Base-by-base conservation (phyloP, 2,329 filamentous ascomycete species). In the Fusarium cyanostomum region DNA sequence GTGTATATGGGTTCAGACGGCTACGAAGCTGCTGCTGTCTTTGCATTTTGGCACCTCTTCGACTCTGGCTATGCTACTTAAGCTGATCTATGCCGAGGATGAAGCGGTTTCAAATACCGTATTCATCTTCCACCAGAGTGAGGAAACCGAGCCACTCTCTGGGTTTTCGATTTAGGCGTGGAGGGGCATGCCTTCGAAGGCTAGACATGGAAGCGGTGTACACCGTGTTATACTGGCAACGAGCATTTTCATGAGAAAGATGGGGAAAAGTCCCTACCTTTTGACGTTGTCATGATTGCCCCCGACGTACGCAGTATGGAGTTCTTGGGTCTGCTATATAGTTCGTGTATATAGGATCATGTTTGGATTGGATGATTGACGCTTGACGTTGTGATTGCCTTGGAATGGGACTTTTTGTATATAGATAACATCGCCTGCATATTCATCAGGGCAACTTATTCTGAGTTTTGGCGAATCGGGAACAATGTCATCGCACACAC, bases 271-370 rank as follows among this genome's bases (percentile, higher is more conserved):
- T 12, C 38, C 35, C 31, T 21, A 11, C 38, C 52, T 31, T 21
- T 62, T 13, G 34, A 62, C 34, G 30, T 41, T 51, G 46, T 58
- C 41, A 65, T 51, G 58, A 59, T 31, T 21, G 43, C 33, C 46
- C 48, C 27, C 13, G 27, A 26, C 42, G 13, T 18, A 34, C 43
- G 41, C 33, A 39, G 18, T 42, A 18, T 26, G 33, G 54, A 37
- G 37, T 33, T 55, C 59, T 37, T 31, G 62, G 49, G 52, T 49
- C 44, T 66, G 35, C 24, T 57, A 44, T 50, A 61, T 31, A 44
- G n/a, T 16, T 31, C 12, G 18, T 45, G 42, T 55, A 51, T 58
- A 54, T 49, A 63, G 30, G 52, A 52, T 55, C 21, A 37, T 13
- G 35, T 34, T 43, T 53, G 28, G 31, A 31, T 33, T 28, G 24